A percentile compares a stretch with the other conserved stretches of the same genome.
Evolutionary conservation across 129 eudicot species (phyloP).

Genomic region (Deinandra increscens): DNA sequence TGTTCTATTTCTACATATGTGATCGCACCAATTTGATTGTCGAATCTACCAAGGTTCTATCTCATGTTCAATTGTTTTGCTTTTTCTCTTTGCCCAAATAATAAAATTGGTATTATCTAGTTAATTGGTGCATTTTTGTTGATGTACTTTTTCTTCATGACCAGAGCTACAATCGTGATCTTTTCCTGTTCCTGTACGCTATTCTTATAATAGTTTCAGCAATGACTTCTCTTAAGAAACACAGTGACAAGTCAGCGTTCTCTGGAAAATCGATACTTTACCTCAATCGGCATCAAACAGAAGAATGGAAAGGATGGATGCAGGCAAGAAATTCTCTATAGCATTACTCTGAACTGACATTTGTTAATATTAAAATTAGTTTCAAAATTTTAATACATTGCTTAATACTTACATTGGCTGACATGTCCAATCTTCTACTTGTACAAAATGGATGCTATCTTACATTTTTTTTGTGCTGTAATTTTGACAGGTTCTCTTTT

Average conservation of each 20-base stretch:
- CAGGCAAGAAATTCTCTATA: constrained; percentile 53
- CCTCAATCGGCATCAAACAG: constrained; percentile 95
- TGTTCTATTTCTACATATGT: constrained; percentile 80
- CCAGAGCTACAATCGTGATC: constrained; percentile 92
- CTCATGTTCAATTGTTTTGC: constrained; percentile 8
- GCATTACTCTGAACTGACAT: not conserved
- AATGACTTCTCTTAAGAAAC: constrained; percentile 87
- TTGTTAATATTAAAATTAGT: constrained; percentile 1
- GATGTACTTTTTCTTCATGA: constrained; percentile 28
- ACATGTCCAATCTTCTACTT: not conserved
- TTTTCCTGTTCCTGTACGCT: constrained; percentile 71
- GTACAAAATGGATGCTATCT: constrained; percentile 23
- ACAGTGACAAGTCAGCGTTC: constrained; percentile 82
- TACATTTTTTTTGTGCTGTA: constrained; percentile 3
- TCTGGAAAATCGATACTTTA: constrained; percentile 81
- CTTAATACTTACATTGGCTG: not conserved
- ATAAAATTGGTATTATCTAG: constrained; percentile 5
- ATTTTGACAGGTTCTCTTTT: constrained; percentile 34
- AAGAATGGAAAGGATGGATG: constrained; percentile 99
- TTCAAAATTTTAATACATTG: not conserved
- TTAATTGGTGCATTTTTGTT: constrained; percentile 1
- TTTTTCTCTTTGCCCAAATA: not conserved
- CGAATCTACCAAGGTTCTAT: constrained; percentile 73
- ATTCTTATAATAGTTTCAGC: constrained; percentile 82
- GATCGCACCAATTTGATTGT: constrained; percentile 83